A percentile compares a stretch with the other conserved stretches of the same genome.
Evolutionary conservation across 192 early-diverging fungal species (phyloP).

Genomic region (Pilaira anomala): DNA sequence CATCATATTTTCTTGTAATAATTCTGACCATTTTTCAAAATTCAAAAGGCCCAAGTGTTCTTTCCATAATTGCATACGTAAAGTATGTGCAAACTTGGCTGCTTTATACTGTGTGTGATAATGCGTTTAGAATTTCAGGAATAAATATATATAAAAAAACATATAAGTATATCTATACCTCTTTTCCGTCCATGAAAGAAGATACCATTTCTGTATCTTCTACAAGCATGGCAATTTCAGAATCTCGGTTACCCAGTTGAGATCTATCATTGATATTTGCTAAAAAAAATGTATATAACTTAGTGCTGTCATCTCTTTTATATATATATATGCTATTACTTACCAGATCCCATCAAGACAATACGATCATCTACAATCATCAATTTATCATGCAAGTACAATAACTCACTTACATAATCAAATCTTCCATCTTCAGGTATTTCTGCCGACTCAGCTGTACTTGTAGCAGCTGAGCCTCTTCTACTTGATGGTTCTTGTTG

Average conservation of each 20-base stretch:
- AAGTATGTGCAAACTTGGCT: constrained; percentile 63
- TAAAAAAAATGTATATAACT: background rate
- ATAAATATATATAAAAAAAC: background rate
- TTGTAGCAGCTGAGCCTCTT: background rate
- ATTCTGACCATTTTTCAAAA: constrained; percentile 37
- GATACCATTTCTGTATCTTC: constrained; percentile 69
- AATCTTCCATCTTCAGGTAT: constrained; percentile 20
- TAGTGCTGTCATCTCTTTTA: too few species aligned
- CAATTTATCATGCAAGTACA: constrained; percentile 86
- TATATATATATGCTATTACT: background rate
- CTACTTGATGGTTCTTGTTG: background rate
- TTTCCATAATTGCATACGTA: constrained; percentile 75
- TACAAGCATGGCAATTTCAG: constrained; percentile 58
- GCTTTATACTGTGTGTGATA: constrained; percentile 49
- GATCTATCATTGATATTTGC: constrained; percentile 17
- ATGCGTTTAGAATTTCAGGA: background rate
- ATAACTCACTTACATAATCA: constrained; percentile 73
- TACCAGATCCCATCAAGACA: constrained; percentile 74
- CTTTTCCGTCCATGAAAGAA: constrained; percentile 66
- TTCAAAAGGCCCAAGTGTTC: constrained; percentile 76
- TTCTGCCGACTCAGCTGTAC: background rate
- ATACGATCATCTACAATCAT: constrained; percentile 89
- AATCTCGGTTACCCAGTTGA: constrained; percentile 12
- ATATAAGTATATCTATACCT: constrained; percentile 15
- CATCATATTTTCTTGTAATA: background rate